Evolutionary conservation across 345 rosid species (phyloP).

Genomic region (Raphanus sativus): DNA sequence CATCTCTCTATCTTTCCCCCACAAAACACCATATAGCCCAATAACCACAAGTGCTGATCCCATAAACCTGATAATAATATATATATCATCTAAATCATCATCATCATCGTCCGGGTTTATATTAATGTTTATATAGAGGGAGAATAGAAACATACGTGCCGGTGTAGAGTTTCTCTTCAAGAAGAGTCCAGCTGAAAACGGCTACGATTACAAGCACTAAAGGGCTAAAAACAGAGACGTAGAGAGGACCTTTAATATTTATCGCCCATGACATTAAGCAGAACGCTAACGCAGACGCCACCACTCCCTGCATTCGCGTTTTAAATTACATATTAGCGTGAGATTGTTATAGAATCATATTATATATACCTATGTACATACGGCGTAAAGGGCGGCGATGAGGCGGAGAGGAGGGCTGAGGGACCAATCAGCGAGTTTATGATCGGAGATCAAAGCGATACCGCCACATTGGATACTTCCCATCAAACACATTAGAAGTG

Average conservation of each 20-base stretch:
- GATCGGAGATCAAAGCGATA: slow-evolving; percentile 49
- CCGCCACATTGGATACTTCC: slow-evolving; percentile 58
- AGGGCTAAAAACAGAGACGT: slow-evolving; percentile 87
- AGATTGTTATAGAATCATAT: neutral
- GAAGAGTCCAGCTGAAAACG: slow-evolving; percentile 74
- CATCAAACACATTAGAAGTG: slow-evolving; percentile 68
- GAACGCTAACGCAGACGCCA: slow-evolving; percentile 70
- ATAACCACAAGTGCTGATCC: slow-evolving; percentile 71
- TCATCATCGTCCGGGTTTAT: neutral
- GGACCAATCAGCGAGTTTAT: slow-evolving; percentile 58
- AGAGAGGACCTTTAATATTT: slow-evolving; percentile 77
- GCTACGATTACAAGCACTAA: slow-evolving; percentile 71
- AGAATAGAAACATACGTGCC: slow-evolving; percentile 61
- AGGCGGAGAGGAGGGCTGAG: slow-evolving; percentile 54
- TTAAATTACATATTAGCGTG: neutral
- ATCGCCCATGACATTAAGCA: slow-evolving; percentile 71
- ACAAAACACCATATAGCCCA: slow-evolving; percentile 77
- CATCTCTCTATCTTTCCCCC: slow-evolving; percentile 82
- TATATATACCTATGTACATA: slow-evolving; percentile 28
- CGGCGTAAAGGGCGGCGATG: slow-evolving; percentile 64
- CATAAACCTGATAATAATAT: slow-evolving; percentile 42
- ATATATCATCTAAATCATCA: neutral
- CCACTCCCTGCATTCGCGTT: slow-evolving; percentile 55
- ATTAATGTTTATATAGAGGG: neutral
- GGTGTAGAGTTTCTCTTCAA: slow-evolving; percentile 68